Evolutionary conservation across 2,329 filamentous ascomycete species (phyloP).

Genomic region (Diaporthe ilicicola): DNA sequence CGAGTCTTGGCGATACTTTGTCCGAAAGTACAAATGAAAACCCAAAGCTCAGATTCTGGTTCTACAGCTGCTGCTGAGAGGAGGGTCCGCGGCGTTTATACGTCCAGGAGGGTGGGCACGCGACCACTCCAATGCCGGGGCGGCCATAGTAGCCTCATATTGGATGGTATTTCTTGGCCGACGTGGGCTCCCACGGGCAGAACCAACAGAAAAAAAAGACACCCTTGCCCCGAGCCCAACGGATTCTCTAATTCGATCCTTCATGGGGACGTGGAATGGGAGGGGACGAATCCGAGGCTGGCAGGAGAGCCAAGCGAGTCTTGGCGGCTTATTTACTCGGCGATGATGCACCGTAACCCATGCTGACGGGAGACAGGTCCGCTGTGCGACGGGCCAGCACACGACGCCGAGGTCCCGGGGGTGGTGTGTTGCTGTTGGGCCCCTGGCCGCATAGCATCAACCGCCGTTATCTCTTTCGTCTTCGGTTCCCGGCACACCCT

Average conservation of each 20-base stretch:
- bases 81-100: not conserved
- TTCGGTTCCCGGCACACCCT: slow-evolving; percentile 10
- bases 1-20: not conserved
- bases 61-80: not conserved
- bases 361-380: slow-evolving; percentile 7
- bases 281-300: slow-evolving; percentile 20
- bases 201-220: not conserved
- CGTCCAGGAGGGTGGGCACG: slow-evolving; percentile 4
- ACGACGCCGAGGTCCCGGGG: not conserved
- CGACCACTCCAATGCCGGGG: slow-evolving; percentile 7
- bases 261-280: not conserved
- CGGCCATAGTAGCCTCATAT: slow-evolving; percentile 1
- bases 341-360: not conserved
- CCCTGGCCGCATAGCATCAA: not conserved
- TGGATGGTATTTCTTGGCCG: not conserved
- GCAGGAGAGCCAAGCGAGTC: slow-evolving; percentile 8
- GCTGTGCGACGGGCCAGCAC: slow-evolving; percentile 7
- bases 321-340: slow-evolving; percentile 2
- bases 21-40: not conserved
- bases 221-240: slow-evolving; percentile 3
- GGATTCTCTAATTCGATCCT: not conserved
- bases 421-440: not conserved
- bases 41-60: not conserved
- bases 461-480: not conserved
- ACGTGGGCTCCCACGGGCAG: not conserved